Evolutionary conservation across 2,329 filamentous ascomycete genomes (phyloP).

Genomic region (Diplodia scrobiculata): DNA sequence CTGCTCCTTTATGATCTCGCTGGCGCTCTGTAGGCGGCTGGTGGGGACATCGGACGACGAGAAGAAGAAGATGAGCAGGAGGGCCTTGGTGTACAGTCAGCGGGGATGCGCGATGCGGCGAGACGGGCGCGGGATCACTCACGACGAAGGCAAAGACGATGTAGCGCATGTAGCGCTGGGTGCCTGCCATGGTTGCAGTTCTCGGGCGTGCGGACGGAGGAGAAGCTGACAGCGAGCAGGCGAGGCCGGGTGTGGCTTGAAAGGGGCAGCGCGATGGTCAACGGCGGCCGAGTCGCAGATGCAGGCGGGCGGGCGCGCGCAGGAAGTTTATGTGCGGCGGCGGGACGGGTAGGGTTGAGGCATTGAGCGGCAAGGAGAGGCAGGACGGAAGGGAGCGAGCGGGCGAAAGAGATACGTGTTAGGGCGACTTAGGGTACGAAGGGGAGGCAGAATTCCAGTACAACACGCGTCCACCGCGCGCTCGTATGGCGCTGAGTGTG

Average conservation of each 20-base stretch:
- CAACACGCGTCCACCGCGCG: constrained; percentile 13
- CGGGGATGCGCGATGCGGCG: neutral
- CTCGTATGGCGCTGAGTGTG: constrained; percentile 3
- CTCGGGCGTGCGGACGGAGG: neutral
- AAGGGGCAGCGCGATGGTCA: constrained; percentile 10
- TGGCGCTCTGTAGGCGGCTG: constrained; percentile 38
- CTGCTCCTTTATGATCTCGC: constrained; percentile 41
- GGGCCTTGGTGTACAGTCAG: constrained; percentile 48
- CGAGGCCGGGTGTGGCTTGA: constrained; percentile 4
- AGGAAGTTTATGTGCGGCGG: constrained; percentile 4
- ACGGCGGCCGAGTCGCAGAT: neutral
- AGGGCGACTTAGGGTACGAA: constrained; percentile 10
- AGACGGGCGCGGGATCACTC: constrained; percentile 46
- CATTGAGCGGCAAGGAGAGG: constrained; percentile 4
- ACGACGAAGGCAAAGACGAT: constrained; percentile 83
- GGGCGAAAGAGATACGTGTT: constrained; percentile 21
- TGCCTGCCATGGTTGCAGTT: constrained; percentile 62
- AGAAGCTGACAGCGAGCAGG: neutral
- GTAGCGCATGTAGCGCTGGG: constrained; percentile 70
- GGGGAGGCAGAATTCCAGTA: constrained; percentile 20
- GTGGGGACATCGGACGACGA: constrained; percentile 58
- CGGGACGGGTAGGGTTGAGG: constrained; percentile 9
- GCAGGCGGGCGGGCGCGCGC: constrained; percentile 3
- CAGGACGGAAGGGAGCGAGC: neutral
- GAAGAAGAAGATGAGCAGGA: constrained; percentile 81